Conservation (phyloP, 305 asterid species). For the Stenogyne calaminthoides region DNA sequence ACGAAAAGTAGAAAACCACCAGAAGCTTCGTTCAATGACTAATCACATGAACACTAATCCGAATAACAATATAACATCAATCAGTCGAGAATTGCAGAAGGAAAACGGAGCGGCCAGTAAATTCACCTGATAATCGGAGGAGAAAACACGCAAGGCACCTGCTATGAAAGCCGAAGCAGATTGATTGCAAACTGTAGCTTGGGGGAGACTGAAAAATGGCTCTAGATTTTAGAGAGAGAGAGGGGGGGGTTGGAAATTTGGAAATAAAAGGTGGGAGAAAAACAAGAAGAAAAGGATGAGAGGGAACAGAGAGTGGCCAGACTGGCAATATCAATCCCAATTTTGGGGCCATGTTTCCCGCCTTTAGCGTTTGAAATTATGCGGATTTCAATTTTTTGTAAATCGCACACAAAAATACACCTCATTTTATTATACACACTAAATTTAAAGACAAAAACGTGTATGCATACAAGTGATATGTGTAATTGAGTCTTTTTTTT, state of each 20-base stretch:
- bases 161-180: background rate
- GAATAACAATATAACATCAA: too few species aligned
- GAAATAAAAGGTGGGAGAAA: background rate
- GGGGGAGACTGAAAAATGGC: slow-evolving; percentile 8
- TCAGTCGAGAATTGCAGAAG: background rate
- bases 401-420: background rate
- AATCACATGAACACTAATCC: too few species aligned
- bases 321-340: slow-evolving; percentile 29
- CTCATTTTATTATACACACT: background rate
- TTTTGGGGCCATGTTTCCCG: slow-evolving; percentile 46
- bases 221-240: background rate
- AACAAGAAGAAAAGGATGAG: slow-evolving; percentile 40
- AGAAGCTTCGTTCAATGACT: background rate
- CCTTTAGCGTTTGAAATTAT: slow-evolving; percentile 32
- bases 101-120: background rate
- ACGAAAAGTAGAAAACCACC: slow-evolving; percentile 3
- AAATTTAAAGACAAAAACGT: too few species aligned
- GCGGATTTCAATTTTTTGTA: slow-evolving; percentile 8
- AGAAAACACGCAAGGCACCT: background rate
- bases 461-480: too few species aligned
- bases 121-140: slow-evolving; percentile 24
- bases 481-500: too few species aligned
- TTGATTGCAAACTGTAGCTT: background rate
- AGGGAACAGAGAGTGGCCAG: slow-evolving; percentile 22
- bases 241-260: too few species aligned